A percentile compares a stretch with the other conserved stretches of the same genome.
phyloP scores from a whole-genome alignment of 768 basidiomycete species.

The Lentinula boryana region DNA sequence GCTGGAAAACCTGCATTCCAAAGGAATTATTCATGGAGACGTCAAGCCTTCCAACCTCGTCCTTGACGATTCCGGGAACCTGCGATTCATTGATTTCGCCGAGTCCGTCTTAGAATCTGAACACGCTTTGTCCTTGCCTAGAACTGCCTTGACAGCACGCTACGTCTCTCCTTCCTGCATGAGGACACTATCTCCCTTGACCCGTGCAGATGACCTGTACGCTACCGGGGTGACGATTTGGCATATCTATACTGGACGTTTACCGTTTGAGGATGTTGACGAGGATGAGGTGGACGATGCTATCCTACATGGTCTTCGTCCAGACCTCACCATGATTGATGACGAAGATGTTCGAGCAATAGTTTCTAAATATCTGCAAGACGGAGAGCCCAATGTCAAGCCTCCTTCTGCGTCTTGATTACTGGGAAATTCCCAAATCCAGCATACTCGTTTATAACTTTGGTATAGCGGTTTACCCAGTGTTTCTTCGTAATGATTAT shows the following conservation, averaged over 20 bases:
- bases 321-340: conserved; percentile 14
- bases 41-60: conserved; percentile 16
- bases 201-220: conserved; percentile 16
- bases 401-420: too few species aligned
- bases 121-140: not conserved
- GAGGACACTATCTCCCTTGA: conserved; percentile 6
- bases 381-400: too few species aligned
- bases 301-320: conserved; percentile 13
- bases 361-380: too few species aligned
- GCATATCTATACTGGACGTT: conserved; percentile 14
- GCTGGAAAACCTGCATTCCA: conserved; percentile 9
- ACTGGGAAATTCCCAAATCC: too few species aligned
- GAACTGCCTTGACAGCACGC: not conserved
- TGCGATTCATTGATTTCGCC: conserved; percentile 12
- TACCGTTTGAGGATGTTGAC: conserved; percentile 10
- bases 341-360: not conserved
- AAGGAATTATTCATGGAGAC: conserved; percentile 17
- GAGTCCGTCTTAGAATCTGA: conserved; percentile 11
- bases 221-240: conserved; percentile 15
- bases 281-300: conserved; percentile 7
- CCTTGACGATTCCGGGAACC: conserved; percentile 7
- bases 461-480: too few species aligned
- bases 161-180: conserved; percentile 10
- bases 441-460: too few species aligned
- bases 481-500: too few species aligned